Percentiles rank a stretch among this genome's conserved stretches.
phyloP scores from a whole-genome alignment of 352 stramenopile genomes.

The Phytophthora litchii region DNA sequence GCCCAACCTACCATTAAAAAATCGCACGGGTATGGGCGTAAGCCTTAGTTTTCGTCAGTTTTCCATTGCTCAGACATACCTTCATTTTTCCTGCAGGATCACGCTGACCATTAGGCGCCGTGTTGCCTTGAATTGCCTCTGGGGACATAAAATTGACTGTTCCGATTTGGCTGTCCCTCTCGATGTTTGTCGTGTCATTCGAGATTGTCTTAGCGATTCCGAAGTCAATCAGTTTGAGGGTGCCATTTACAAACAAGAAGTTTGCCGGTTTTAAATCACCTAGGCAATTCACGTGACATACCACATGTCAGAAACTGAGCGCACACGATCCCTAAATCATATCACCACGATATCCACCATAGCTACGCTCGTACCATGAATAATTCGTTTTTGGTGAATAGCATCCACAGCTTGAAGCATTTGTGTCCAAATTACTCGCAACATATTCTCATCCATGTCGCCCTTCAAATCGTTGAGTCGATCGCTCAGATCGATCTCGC shows the following conservation, averaged over 20 bases:
- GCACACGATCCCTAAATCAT: no score
- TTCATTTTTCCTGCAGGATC: conserved; percentile 82
- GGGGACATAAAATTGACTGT: conserved; percentile 98
- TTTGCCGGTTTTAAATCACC: conserved; percentile 96
- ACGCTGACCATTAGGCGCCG: conserved; percentile 50
- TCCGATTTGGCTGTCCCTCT: conserved; percentile 95
- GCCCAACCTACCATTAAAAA: conserved; percentile 63
- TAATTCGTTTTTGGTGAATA: conserved; percentile 96
- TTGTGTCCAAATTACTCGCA: conserved; percentile 98
- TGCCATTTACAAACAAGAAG: conserved; percentile 96
- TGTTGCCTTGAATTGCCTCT: conserved; percentile 86
- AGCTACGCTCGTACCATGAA: conserved; percentile 64
- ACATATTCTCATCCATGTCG: conserved; percentile 96
- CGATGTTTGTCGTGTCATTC: conserved; percentile 97
- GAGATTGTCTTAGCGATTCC: conserved; percentile 98
- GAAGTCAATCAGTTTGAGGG: conserved; percentile 98
- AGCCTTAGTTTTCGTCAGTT: background rate
- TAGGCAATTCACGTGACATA: conserved; percentile 17
- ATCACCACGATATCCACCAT: background rate
- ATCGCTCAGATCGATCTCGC: conserved; percentile 97
- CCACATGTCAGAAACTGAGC: conserved; percentile 6
- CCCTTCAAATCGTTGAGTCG: conserved; percentile 86
- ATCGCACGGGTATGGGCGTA: background rate
- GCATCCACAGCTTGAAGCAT: conserved; percentile 98
- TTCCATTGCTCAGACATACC: conserved; percentile 18